These are phyloP conservation scores for Orychophragmus violaceus DNA, from an alignment of 345 rosid species.

Conservation along the genomic window DNA sequence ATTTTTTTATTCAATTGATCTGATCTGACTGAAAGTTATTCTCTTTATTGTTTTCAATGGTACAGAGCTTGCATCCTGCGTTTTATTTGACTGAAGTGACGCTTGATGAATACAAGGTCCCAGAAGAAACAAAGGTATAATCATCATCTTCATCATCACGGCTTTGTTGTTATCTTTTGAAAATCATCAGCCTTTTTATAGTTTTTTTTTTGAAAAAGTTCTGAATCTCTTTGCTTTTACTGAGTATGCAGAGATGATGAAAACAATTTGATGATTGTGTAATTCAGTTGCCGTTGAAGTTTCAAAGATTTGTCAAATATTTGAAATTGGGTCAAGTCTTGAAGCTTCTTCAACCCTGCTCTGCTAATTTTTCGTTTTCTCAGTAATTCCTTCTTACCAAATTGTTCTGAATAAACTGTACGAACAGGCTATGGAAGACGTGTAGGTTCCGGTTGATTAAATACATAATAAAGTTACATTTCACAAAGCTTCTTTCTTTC, in stretches of 20 bases:
- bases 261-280: conserved; percentile 6
- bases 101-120: conserved; percentile 61
- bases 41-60: neutral
- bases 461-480: conserved; percentile 9
- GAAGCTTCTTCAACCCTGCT: conserved; percentile 12
- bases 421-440: conserved; percentile 3
- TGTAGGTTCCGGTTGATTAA: conserved; percentile 20
- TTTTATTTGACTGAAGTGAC: conserved; percentile 75
- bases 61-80: conserved; percentile 71
- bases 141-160: neutral
- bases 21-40: neutral
- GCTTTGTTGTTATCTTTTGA: neutral
- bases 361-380: conserved; percentile 2
- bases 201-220: neutral
- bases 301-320: conserved; percentile 7
- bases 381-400: conserved; percentile 8
- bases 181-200: neutral
- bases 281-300: conserved; percentile 12
- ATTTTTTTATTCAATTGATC: neutral
- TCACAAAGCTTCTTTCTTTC: neutral
- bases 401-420: conserved; percentile 17
- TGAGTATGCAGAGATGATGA: conserved; percentile 16
- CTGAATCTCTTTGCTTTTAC: neutral
- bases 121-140: conserved; percentile 44
- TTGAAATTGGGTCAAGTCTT: conserved; percentile 17